These are phyloP conservation scores for Starmerella sirachaensis DNA, from an alignment of 805 yeast species.

Conservation along the genomic window DNA sequence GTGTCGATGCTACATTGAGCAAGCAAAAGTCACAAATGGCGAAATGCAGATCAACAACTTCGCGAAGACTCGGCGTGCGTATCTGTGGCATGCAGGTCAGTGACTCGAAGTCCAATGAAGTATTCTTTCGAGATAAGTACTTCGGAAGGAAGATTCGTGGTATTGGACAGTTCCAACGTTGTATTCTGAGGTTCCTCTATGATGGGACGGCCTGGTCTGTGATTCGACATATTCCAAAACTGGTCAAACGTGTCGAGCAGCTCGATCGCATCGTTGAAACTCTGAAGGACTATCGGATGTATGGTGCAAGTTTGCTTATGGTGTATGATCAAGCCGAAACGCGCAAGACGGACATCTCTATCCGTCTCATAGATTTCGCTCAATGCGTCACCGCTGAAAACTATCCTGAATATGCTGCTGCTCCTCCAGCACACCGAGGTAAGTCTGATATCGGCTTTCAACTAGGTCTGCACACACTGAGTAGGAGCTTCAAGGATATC, in stretches of 20 bases:
- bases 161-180: constrained; percentile 67
- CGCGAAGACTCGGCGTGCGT: constrained; percentile 72
- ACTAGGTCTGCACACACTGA: constrained; percentile 65
- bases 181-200: constrained; percentile 64
- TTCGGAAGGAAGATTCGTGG: constrained; percentile 68
- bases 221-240: constrained; percentile 50
- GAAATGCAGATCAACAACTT: constrained; percentile 75
- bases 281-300: constrained; percentile 68
- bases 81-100: constrained; percentile 92
- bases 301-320: constrained; percentile 78
- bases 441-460: constrained; percentile 72
- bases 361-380: constrained; percentile 84
- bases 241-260: constrained; percentile 49
- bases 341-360: constrained; percentile 22
- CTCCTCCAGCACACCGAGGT: constrained; percentile 59
- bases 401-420: constrained; percentile 35
- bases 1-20: constrained; percentile 68
- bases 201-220: constrained; percentile 61
- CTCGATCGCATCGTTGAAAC: constrained; percentile 42
- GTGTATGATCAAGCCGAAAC: constrained; percentile 64
- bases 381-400: constrained; percentile 69
- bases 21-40: constrained; percentile 69
- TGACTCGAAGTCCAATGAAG: constrained; percentile 37
- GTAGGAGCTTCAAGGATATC: constrained; percentile 50
- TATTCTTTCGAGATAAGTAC: constrained; percentile 73